Conservation (phyloP, 257 asterid species). For the Jacaranda mimosifolia region DNA sequence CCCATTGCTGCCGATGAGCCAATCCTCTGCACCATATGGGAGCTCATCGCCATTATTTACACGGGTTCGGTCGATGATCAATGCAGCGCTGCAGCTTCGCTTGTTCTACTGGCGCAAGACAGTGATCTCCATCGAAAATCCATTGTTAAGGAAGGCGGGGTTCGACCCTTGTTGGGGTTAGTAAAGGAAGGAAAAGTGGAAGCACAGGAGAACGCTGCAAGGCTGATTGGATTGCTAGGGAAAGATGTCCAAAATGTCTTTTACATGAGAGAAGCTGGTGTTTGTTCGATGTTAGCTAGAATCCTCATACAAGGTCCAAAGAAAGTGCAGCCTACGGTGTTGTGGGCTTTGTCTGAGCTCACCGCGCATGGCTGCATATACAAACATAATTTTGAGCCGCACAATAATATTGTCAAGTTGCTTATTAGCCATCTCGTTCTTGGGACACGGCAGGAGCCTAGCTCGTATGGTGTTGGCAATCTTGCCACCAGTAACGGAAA, state of each 20-base stretch:
- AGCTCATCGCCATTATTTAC: conserved; percentile 71
- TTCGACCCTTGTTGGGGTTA: conserved; percentile 63
- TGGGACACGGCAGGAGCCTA: conserved; percentile 61
- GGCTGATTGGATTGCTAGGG: conserved; percentile 70
- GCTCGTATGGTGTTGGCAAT: too few relatives aligned
- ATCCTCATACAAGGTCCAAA: conserved; percentile 70
- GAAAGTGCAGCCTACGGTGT: conserved; percentile 72
- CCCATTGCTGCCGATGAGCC: conserved; percentile 87
- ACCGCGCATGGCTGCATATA: too few relatives aligned
- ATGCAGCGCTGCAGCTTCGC: conserved; percentile 68
- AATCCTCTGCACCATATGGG: conserved; percentile 75
- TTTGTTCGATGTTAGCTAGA: conserved; percentile 65
- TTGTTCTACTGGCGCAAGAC: conserved; percentile 70
- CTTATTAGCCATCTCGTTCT: conserved; percentile 16
- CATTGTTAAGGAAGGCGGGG: conserved; percentile 81
- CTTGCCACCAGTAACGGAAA: too few relatives aligned
- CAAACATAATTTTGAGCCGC: too few relatives aligned
- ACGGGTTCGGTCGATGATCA: conserved; percentile 64
- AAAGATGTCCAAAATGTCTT: conserved; percentile 74
- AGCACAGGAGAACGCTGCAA: conserved; percentile 74
- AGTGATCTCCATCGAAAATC: conserved; percentile 66
- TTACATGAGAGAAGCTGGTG: conserved; percentile 53
- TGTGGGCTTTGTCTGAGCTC: conserved; percentile 70
- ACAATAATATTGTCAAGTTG: too few relatives aligned
- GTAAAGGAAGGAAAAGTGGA: conserved; percentile 72